phyloP scores from a whole-genome alignment of 345 rosid genomes.

The Firmiana major region DNA sequence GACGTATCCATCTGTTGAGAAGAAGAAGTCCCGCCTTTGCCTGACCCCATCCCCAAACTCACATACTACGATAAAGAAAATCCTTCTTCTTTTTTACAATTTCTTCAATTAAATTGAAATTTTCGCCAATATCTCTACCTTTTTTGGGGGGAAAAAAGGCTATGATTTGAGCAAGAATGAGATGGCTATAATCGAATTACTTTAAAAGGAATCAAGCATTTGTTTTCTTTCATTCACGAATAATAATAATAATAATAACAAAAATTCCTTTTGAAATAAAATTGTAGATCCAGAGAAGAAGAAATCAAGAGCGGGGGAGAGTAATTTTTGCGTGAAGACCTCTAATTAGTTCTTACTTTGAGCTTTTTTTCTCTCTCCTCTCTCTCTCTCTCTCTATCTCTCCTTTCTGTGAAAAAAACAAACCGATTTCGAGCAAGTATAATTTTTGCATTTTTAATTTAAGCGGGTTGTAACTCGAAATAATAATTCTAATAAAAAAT shows the following conservation, averaged over 20 bases:
- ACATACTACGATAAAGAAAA: background rate
- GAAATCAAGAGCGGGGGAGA: background rate
- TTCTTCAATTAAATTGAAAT: background rate
- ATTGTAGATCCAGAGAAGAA: constrained; percentile 4
- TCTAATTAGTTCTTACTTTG: background rate
- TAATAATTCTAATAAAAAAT: too few relatives aligned
- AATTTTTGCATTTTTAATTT: too few relatives aligned
- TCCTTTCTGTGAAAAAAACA: too few relatives aligned
- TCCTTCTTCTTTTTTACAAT: background rate
- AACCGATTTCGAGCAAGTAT: too few relatives aligned
- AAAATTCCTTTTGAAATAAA: background rate
- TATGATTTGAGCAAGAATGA: background rate
- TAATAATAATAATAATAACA: background rate
- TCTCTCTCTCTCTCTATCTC: background rate
- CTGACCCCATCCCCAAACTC: constrained; percentile 26
- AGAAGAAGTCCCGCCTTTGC: constrained; percentile 29
- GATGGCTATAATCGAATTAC: background rate
- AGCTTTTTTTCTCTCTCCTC: background rate
- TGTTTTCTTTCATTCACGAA: background rate
- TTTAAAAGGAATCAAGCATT: background rate
- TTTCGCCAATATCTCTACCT: background rate
- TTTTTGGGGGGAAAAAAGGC: background rate
- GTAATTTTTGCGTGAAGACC: background rate
- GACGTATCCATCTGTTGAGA: constrained; percentile 22
- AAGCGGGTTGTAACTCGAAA: too few relatives aligned